A percentile compares a stretch with the other conserved stretches of the same genome.
Evolutionary conservation across 139 green algal species (phyloP).

Genomic region (Chlamydomonas sp.): DNA sequence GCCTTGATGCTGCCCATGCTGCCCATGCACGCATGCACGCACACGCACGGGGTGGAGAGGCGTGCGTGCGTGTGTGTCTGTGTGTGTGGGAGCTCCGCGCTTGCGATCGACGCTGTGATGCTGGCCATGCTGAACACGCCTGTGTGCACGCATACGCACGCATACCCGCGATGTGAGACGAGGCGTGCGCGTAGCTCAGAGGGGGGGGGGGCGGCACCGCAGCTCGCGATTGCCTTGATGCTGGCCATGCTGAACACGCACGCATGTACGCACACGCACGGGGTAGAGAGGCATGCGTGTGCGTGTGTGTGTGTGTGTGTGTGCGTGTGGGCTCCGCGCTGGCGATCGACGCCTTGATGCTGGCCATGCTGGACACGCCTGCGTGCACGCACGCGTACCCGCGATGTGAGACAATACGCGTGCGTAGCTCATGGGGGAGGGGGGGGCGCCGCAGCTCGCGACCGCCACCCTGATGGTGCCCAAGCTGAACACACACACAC

Average conservation of each 20-base stretch:
- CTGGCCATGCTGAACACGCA: too few species aligned
- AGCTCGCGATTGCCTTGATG: too few species aligned
- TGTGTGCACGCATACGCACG: not conserved
- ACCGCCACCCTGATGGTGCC: not conserved
- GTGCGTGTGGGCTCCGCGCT: too few species aligned
- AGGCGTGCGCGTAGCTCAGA: not conserved
- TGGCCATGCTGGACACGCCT: slow-evolving; percentile 27
- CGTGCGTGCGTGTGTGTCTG: not conserved
- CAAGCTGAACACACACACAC: too few species aligned
- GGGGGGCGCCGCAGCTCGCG: not conserved
- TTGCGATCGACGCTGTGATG: slow-evolving; percentile 2
- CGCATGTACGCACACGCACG: too few species aligned
- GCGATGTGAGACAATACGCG: not conserved
- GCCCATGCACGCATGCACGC: too few species aligned
- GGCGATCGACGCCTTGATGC: slow-evolving; percentile 4
- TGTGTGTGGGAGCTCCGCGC: not conserved
- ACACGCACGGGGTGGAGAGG: too few species aligned
- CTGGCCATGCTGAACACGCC: slow-evolving; percentile 26
- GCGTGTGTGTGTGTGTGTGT: not conserved
- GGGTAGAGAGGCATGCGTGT: too few species aligned
- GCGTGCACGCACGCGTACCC: not conserved
- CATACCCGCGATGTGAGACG: not conserved
- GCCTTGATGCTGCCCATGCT: not conserved
- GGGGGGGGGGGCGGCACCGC: not conserved
- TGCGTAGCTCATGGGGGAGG: not conserved